phyloP scores from a whole-genome alignment of 306 rosid species.

The Corylus avellana region DNA sequence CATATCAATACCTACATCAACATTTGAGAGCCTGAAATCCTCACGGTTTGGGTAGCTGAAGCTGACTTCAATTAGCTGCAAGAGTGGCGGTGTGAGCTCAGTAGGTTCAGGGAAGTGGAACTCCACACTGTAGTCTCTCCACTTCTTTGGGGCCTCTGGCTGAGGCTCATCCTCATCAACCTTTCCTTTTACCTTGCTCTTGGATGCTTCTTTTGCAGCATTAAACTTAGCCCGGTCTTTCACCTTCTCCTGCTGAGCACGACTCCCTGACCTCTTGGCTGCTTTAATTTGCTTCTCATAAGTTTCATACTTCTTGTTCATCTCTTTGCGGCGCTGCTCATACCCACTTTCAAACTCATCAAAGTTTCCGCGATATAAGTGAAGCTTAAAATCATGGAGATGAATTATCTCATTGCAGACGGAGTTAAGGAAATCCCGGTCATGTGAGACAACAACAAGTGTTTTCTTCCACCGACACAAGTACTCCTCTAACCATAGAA shows the following conservation, averaged over 20 bases:
- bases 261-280: constrained; percentile 61
- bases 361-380: constrained; percentile 75
- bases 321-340: constrained; percentile 79
- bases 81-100: constrained; percentile 69
- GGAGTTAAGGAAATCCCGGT: constrained; percentile 70
- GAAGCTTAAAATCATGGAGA: constrained; percentile 74
- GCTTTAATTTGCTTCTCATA: constrained; percentile 65
- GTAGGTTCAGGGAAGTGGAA: constrained; percentile 77
- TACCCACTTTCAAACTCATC: constrained; percentile 73
- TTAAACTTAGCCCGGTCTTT: constrained; percentile 63
- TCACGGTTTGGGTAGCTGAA: constrained; percentile 62
- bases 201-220: constrained; percentile 60
- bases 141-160: constrained; percentile 56
- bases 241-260: constrained; percentile 70
- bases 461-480: constrained; percentile 78
- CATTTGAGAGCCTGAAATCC: constrained; percentile 61
- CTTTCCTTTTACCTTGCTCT: constrained; percentile 47
- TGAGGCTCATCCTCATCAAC: constrained; percentile 53
- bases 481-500: constrained; percentile 82
- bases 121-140: constrained; percentile 68
- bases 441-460: constrained; percentile 73
- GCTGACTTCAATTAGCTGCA: constrained; percentile 73
- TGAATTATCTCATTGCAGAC: constrained; percentile 73
- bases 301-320: constrained; percentile 66
- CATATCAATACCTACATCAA: constrained; percentile 65